Conservation (phyloP, 768 basidiomycete genomes). For the Dacryopinax primogenitus region DNA sequence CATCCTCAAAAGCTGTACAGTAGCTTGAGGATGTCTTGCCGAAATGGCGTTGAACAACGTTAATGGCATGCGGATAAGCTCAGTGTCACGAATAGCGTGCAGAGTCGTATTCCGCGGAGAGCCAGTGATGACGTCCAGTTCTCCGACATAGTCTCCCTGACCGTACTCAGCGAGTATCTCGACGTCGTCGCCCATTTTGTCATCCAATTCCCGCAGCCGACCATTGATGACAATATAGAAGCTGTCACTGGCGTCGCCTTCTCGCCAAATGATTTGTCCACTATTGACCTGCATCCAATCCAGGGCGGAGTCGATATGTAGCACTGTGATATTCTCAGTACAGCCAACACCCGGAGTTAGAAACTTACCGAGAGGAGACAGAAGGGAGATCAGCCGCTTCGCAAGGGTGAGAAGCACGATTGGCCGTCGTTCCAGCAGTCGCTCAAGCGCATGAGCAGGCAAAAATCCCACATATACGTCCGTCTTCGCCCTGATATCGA, state of each 20-base stretch:
- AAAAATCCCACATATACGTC: conserved; percentile 97
- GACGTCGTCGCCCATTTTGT: conserved; percentile 62
- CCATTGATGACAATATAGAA: conserved; percentile 99
- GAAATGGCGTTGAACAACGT: conserved; percentile 97
- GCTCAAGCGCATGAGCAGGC: conserved; percentile 74
- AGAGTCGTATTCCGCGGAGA: conserved; percentile 76
- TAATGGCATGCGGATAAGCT: conserved; percentile 91
- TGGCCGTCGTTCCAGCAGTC: conserved; percentile 82
- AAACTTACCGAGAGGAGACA: conserved; percentile 71
- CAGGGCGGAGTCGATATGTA: conserved; percentile 91
- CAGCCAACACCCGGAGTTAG: too few species aligned
- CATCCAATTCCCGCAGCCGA: conserved; percentile 77
- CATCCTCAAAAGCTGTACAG: conserved; percentile 46
- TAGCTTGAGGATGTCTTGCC: conserved; percentile 29
- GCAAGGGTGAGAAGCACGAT: conserved; percentile 92
- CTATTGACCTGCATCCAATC: conserved; percentile 98
- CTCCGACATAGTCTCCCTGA: conserved; percentile 93
- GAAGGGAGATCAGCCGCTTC: conserved; percentile 85
- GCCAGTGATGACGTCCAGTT: conserved; percentile 93
- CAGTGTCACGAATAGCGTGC: conserved; percentile 96
- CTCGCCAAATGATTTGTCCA: conserved; percentile 88
- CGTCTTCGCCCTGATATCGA: conserved; percentile 92
- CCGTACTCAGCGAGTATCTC: conserved; percentile 86
- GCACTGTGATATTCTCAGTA: too few species aligned
- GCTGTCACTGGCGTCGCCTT: conserved; percentile 80